Evolutionary conservation across 495 filamentous ascomycete genomes (phyloP), one percentile per base, ranked within the genome.

Genomic region (Aspergillus heteromorphus): DNA sequence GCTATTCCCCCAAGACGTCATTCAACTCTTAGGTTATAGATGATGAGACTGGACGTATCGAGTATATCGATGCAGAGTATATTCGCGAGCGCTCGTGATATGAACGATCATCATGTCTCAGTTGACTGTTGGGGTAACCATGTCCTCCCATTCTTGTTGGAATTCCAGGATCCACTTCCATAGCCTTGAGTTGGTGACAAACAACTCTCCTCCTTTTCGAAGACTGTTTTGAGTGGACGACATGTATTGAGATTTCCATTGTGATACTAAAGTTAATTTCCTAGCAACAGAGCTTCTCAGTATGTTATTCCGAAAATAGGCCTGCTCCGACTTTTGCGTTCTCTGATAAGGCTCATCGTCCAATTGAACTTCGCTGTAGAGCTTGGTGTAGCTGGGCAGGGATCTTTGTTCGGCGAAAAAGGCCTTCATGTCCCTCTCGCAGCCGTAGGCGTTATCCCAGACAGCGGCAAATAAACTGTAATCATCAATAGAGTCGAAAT

Each of bases 401-500:
- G 30, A 34, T 34, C 30, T 34, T 34, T 34, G 30, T 13, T 2
- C 30, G 10, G 27, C 10, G 10, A 30, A 30, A 10, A 5, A 30
- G 27, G 27, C 5, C 27, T 5, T 34, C 9, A 59, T 18, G 21
- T 55, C 53, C 16, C 60, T 11, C 48, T 51, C 52, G 51, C 30
- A n/a, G 1, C 55, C 55, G 52, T 42, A 16, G 23, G 47, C 31
- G 55, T 31, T 56, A 11, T 53, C 1, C 63, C 63, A 65, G 19
- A 53, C 11, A 16, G 53, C 52, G 23, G 54, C 49, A 57, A 65
- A 57, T 21, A 62, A 36, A 41, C 11, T 21, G 29, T 59, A 57
- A 47, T 61, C 63, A 48, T 16, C 19, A 36, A 56, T 51, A 20
- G 60, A 61, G 30, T 65, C 59, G 0, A 63, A 27, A 36, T 30